A percentile compares a stretch with the other conserved stretches of the same genome.
Conservation (phyloP, 345 rosid species). For the Gossypium bickii region DNA sequence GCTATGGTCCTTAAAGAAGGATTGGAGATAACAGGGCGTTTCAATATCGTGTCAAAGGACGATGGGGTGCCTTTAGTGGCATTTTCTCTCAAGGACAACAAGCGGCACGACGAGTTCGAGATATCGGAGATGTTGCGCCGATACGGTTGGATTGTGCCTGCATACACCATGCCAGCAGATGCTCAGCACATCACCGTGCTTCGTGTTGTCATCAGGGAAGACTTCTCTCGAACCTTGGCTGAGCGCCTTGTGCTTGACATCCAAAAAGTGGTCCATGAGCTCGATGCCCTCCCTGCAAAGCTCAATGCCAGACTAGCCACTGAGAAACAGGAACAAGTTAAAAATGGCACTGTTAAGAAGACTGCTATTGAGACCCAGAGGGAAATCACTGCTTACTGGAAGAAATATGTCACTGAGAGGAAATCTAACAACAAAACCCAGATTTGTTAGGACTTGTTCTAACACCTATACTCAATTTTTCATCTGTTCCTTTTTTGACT, state of each 20-base stretch:
- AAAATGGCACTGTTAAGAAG: slow-evolving; percentile 44
- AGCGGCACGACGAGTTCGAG: slow-evolving; percentile 64
- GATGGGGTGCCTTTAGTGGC: slow-evolving; percentile 89
- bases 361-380: slow-evolving; percentile 54
- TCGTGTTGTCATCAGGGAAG: slow-evolving; percentile 85
- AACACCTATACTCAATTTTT: neutral
- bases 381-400: slow-evolving; percentile 72
- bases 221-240: slow-evolving; percentile 83
- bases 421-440: slow-evolving; percentile 51
- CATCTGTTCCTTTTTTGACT: neutral
- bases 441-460: slow-evolving; percentile 35
- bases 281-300: slow-evolving; percentile 57
- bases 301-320: slow-evolving; percentile 33
- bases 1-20: slow-evolving; percentile 70
- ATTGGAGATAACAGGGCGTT: slow-evolving; percentile 64
- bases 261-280: slow-evolving; percentile 67
- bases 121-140: slow-evolving; percentile 77
- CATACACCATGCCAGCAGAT: slow-evolving; percentile 88
- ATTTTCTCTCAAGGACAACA: slow-evolving; percentile 75
- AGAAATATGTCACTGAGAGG: slow-evolving; percentile 52
- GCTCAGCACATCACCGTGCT: slow-evolving; percentile 89
- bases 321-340: slow-evolving; percentile 13
- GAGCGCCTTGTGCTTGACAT: slow-evolving; percentile 83
- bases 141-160: slow-evolving; percentile 89
- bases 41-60: slow-evolving; percentile 79